Conservation (phyloP, 2,329 filamentous ascomycete genomes). For the Rhynchosporium secalis region DNA sequence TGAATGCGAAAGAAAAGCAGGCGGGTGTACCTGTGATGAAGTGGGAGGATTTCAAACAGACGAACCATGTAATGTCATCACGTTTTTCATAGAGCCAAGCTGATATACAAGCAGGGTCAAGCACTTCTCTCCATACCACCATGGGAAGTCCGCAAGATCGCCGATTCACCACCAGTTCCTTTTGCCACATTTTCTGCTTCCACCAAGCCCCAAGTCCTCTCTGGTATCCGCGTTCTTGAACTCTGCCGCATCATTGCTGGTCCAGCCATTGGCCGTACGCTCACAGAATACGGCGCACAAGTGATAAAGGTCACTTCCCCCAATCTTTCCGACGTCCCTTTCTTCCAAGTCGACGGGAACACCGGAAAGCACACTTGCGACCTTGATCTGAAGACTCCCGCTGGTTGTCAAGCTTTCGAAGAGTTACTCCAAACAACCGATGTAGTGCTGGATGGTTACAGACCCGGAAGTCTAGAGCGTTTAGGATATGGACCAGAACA, state of each 20-base stretch:
- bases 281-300: conserved; percentile 74
- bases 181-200: conserved; percentile 37
- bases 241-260: conserved; percentile 75
- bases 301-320: conserved; percentile 72
- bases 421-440: conserved; percentile 61
- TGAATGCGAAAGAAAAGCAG: conserved; percentile 57
- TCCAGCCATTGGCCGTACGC: conserved; percentile 67
- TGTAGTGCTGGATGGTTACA: conserved; percentile 68
- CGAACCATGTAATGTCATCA: conserved; percentile 49
- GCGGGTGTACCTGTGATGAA: conserved; percentile 61
- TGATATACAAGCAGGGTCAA: conserved; percentile 40
- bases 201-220: conserved; percentile 41
- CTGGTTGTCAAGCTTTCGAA: conserved; percentile 58
- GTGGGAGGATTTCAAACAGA: conserved; percentile 58
- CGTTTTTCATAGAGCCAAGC: not conserved
- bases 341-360: conserved; percentile 72
- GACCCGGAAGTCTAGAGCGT: conserved; percentile 62
- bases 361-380: conserved; percentile 68
- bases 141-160: conserved; percentile 52
- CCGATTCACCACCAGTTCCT: conserved; percentile 47
- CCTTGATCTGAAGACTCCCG: conserved; percentile 58
- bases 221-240: conserved; percentile 71
- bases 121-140: conserved; percentile 44
- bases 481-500: conserved; percentile 62
- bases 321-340: conserved; percentile 67